Evolutionary conservation across 192 early-diverging fungal genomes (phyloP).

Genomic region (Coemansia sp.): DNA sequence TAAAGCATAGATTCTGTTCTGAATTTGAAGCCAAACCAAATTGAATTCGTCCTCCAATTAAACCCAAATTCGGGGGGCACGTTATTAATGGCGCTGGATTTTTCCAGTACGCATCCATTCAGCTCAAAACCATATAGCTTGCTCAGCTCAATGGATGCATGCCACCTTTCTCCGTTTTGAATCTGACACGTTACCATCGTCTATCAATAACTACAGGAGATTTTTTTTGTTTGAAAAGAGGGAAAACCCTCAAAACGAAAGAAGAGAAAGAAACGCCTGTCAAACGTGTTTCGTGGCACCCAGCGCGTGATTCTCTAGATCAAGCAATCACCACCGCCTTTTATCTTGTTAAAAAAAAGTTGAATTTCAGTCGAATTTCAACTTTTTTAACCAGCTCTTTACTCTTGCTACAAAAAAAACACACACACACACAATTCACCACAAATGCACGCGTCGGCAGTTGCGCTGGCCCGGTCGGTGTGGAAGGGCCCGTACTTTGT

Average conservation of each 20-base stretch:
- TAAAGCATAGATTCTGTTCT: too few relatives aligned
- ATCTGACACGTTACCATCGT: conserved; percentile 9
- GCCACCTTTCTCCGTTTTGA: not conserved
- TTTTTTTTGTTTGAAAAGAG: conserved; percentile 5
- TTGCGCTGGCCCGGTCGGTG: conserved; percentile 55
- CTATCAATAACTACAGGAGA: not conserved
- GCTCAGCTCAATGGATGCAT: not conserved
- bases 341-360: too few relatives aligned
- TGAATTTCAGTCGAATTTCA: too few relatives aligned
- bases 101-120: not conserved
- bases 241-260: not conserved
- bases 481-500: conserved; percentile 66
- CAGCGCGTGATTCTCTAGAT: not conserved
- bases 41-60: too few relatives aligned
- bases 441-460: conserved; percentile 26
- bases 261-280: not conserved
- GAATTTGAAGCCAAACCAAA: too few relatives aligned
- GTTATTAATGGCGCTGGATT: too few relatives aligned
- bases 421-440: too few relatives aligned
- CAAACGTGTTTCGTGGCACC: not conserved
- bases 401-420: too few relatives aligned
- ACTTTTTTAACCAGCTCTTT: too few relatives aligned
- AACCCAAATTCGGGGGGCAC: too few relatives aligned
- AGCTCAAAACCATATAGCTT: too few relatives aligned
- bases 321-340: not conserved